These are phyloP conservation scores for Rhododendron kiyosumense DNA, from an alignment of 148 eudicot species.

Conservation along the genomic window DNA sequence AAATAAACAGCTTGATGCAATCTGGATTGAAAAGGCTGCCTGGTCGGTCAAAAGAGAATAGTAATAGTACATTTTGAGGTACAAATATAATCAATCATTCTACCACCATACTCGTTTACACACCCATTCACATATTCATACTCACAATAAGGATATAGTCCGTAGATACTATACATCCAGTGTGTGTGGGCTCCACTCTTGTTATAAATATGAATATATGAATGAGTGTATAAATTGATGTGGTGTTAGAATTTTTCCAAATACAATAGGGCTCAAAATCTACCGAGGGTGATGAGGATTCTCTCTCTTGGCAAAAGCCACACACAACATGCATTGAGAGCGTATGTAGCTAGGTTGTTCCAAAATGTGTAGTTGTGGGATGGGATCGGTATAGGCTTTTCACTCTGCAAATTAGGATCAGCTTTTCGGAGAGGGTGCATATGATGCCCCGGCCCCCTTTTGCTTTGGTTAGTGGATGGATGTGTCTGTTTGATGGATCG, in stretches of 20 bases:
- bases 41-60: neutral
- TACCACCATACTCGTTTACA: too few species aligned
- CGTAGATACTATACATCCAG: too few species aligned
- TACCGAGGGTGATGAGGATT: neutral
- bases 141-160: too few species aligned
- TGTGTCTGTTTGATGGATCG: conserved; percentile 29
- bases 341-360: neutral
- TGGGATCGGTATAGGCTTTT: conserved; percentile 14
- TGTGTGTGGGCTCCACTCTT: too few species aligned
- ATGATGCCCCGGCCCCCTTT: conserved; percentile 30
- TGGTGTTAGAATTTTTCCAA: too few species aligned
- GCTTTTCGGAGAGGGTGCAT: conserved; percentile 29
- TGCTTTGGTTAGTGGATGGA: conserved; percentile 41
- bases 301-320: neutral
- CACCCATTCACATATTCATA: too few species aligned
- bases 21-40: neutral
- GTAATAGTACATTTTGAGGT: neutral
- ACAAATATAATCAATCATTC: too few species aligned
- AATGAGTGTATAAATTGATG: too few species aligned
- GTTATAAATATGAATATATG: too few species aligned
- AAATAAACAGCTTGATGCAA: neutral
- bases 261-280: neutral
- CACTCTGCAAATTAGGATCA: conserved; percentile 22
- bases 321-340: neutral
- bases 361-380: neutral